Evolutionary conservation across 2,329 filamentous ascomycete genomes (phyloP), one percentile per base, ranked within the genome.

Genomic region (Diaporthe sp.): DNA sequence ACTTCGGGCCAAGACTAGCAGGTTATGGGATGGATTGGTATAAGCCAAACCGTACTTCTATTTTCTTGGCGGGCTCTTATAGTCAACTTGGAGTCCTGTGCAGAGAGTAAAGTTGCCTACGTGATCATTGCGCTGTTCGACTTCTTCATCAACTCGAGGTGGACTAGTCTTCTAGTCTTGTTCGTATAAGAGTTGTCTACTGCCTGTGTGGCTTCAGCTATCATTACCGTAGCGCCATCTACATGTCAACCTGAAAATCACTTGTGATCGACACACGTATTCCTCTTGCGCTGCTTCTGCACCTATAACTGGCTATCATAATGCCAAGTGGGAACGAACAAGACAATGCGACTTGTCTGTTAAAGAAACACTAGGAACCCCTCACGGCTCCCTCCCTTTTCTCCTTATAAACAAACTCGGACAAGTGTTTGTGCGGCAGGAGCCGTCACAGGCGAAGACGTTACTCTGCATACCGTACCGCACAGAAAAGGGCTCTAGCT

Each of bases 371-470:
- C 45, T 22, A 47, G 28, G 25, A 22, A 22, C 45, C 45, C 45
- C 64, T 67, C 45, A 67, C 22, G 30, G 64, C 45, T 38, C 30
- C 45, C 30, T 12, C 28, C 45, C 22, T 52, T 47, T 33, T 52
- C 13, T 12, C 22, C 30, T 38, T 38, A 52, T 52, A 67, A 67
- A 67, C 64, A 52, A 52, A 38, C 22, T 67, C 64, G 15, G n/a
- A 52, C 45, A 52, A 67, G 45, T 35, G 64, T 67, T 67, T 67
- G 28, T 52, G 64, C 64, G 64, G 64, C 45, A 67, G 45, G 45
- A 25, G 45, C 64, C 64, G 64, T 52, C 64, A 28, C 45, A 52
- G n/a, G 45, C 45, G 12, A 52, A 52, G 64, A 67, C 22, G 30
- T 52, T 35, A 38, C 45, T 38, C 33, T 50, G 64, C 64, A 67